These are phyloP conservation scores for Solioccasus polychromus DNA, from an alignment of 768 basidiomycete genomes.

Conservation along the genomic window DNA sequence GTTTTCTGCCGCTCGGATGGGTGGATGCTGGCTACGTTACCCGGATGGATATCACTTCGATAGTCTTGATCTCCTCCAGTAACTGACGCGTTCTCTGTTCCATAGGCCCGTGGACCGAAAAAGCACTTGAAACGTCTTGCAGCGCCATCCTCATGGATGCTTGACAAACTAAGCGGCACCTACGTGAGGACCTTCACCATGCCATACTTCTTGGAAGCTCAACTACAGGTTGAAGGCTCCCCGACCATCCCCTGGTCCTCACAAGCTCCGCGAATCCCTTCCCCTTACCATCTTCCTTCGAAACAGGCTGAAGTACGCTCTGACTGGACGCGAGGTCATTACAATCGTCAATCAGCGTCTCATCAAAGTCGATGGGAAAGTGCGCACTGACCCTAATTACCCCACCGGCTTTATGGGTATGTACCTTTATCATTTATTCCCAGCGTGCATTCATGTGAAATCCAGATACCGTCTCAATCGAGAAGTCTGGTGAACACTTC, in stretches of 20 bases:
- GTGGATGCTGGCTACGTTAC: slow-evolving; percentile 24
- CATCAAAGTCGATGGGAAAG: slow-evolving; percentile 98
- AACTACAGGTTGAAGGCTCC: slow-evolving; percentile 62
- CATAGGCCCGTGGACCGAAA: slow-evolving; percentile 94
- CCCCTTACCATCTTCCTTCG: slow-evolving; percentile 97
- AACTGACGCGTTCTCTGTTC: slow-evolving; percentile 21
- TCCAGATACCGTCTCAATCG: slow-evolving; percentile 93
- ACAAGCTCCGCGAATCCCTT: slow-evolving; percentile 98
- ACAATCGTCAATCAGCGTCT: slow-evolving; percentile 93
- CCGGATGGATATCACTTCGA: slow-evolving; percentile 15
- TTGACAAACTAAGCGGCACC: slow-evolving; percentile 96
- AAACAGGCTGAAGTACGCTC: slow-evolving; percentile 98
- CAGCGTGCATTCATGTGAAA: neutral
- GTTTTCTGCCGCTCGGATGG: slow-evolving; percentile 11
- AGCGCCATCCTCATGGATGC: slow-evolving; percentile 99
- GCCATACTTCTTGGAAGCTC: slow-evolving; percentile 1
- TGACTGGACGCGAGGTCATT: slow-evolving; percentile 95
- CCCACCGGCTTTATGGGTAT: slow-evolving; percentile 97
- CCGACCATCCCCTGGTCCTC: slow-evolving; percentile 96
- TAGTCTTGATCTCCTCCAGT: neutral
- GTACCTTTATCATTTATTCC: slow-evolving; percentile 17
- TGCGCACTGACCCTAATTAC: slow-evolving; percentile 95
- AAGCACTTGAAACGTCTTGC: slow-evolving; percentile 98
- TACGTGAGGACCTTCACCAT: slow-evolving; percentile 56
- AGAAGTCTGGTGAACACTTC: slow-evolving; percentile 99